Evolutionary conservation across 805 yeast species (phyloP).

Genomic region (Lipomyces orientalis): DNA sequence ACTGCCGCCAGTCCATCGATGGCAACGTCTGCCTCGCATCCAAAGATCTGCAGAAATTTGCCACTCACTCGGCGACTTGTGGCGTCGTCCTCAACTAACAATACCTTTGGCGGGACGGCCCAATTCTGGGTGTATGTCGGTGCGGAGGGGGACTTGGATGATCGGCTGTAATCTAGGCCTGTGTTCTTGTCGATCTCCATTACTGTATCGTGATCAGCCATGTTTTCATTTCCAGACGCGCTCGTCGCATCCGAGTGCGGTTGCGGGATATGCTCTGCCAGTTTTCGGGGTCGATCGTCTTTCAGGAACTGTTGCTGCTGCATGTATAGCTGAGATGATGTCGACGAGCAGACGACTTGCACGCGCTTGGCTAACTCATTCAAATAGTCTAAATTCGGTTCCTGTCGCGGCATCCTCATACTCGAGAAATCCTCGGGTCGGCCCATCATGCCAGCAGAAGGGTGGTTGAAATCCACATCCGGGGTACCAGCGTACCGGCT

Average conservation of each 20-base stretch:
- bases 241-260: background rate
- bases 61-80: conserved; percentile 79
- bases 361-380: conserved; percentile 33
- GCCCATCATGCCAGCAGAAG: conserved; percentile 20
- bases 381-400: conserved; percentile 31
- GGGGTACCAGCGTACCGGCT: conserved; percentile 22
- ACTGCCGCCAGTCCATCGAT: conserved; percentile 93
- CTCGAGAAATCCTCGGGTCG: conserved; percentile 27
- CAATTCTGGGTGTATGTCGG: conserved; percentile 34
- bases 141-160: conserved; percentile 32
- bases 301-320: conserved; percentile 34
- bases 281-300: conserved; percentile 30
- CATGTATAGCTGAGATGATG: conserved; percentile 36
- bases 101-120: conserved; percentile 53
- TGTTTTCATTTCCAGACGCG: conserved; percentile 21
- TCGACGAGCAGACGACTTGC: conserved; percentile 32
- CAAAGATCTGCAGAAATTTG: conserved; percentile 81
- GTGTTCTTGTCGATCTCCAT: conserved; percentile 22
- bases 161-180: conserved; percentile 21
- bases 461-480: conserved; percentile 28
- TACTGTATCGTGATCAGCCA: conserved; percentile 23
- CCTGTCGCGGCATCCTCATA: conserved; percentile 15
- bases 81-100: conserved; percentile 63
- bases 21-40: conserved; percentile 90
- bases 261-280: conserved; percentile 20